A percentile compares a stretch with the other conserved stretches of the same genome.
Conservation (phyloP, 495 filamentous ascomycete species). For the Lasiosphaeris hirsuta region DNA sequence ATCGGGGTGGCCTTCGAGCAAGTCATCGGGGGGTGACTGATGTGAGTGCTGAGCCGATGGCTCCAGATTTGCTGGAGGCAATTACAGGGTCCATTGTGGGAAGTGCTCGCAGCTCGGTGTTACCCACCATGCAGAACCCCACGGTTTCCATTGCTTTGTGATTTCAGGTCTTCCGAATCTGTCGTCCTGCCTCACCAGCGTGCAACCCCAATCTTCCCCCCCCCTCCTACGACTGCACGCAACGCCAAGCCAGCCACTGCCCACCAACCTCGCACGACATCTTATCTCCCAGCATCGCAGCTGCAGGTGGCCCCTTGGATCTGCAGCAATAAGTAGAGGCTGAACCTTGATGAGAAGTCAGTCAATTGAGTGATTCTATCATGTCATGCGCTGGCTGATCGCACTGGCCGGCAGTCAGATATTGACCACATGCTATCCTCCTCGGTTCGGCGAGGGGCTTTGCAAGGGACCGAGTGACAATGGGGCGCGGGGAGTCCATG, state of each 20-base stretch:
- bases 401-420: no score
- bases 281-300: not conserved
- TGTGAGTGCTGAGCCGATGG: not conserved
- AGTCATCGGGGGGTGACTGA: not conserved
- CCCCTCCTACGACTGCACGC: not conserved
- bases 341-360: not conserved
- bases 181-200: not conserved
- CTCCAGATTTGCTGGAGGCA: not conserved
- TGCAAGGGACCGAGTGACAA: no score
- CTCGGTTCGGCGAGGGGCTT: no score
- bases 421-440: no score
- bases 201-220: not conserved
- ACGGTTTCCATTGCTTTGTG: not conserved
- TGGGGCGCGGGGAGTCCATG: no score
- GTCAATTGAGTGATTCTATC: not conserved
- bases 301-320: slow-evolving; percentile 6
- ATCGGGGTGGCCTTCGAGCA: not conserved
- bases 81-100: not conserved
- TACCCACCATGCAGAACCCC: not conserved
- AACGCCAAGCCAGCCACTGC: slow-evolving; percentile 4
- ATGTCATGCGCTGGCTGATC: no score
- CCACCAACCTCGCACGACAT: slow-evolving; percentile 1
- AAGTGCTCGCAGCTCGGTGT: slow-evolving; percentile 12
- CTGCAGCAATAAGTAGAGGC: not conserved
- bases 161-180: slow-evolving; percentile 6